Base-by-base conservation (phyloP, 1,284 basidiomycete genomes). In the Cronartium quercuum region DNA sequence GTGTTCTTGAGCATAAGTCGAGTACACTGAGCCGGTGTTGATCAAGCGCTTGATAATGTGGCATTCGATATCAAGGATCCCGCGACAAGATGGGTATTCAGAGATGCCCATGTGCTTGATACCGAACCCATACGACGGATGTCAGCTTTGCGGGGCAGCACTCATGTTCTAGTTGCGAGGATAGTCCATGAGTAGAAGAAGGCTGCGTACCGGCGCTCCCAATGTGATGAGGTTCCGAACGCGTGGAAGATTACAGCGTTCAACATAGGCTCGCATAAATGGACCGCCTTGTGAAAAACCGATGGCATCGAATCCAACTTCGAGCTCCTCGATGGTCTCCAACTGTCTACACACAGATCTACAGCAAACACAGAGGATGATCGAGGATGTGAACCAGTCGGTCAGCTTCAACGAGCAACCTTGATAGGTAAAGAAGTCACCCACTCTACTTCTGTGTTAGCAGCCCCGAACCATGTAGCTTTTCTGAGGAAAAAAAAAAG, bases 221-320 rank as follows among this genome's bases (percentile, higher is more conserved):
- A 82, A 79, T 3, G 81, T 82, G 75, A 82, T 77, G n/a, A 82
- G 77, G 66, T 81, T 81, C 74, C 81, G 78, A 13, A 82, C 81
- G 37, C 67, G 70, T 42, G 81, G 80, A 3, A 62, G 41, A 75
- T 81, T 80, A 78, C 80, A 82, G 6, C 81, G 77, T 76, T 82
- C 77, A 9, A 81, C 80, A 60, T 81, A 81, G 7, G 78, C 81
- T 7, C 81, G 78, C 29, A 82, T 75, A 0, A 74, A 34, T 66
- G 66, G 70, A 15, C 81, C 81, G 10, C 81, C 81, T 73, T 82
- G 81, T 2, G 79, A 80, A 75, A 82, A 80, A 41, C 81, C 81
- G 4, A 82, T 77, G 10, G 80, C 81, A 69, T 82, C 81, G 51
- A 82, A 81, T 15, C 81, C 81, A 34, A 76, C 40, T 24, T 62